Conservation (phyloP, 768 basidiomycete genomes). For the Daedalea quercina region DNA sequence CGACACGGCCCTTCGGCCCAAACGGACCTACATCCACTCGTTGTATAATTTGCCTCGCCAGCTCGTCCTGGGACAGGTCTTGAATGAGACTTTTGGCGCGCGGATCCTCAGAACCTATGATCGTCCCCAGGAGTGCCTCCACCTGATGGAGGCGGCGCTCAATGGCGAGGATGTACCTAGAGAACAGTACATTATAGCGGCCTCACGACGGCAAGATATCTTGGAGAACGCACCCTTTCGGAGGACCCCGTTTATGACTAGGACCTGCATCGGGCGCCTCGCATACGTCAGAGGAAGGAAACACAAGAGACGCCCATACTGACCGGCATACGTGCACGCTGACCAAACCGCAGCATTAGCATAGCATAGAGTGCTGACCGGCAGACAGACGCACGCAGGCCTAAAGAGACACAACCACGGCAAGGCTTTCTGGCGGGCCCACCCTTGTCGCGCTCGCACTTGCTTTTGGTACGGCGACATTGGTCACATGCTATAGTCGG, state of each 20-base stretch:
- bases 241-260: constrained; percentile 27
- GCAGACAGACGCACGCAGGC: constrained; percentile 17
- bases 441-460: constrained; percentile 24
- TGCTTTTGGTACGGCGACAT: constrained; percentile 31
- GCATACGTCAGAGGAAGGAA: neutral
- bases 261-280: constrained; percentile 11
- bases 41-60: constrained; percentile 34
- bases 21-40: constrained; percentile 30
- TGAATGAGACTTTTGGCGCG: constrained; percentile 30
- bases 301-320: neutral
- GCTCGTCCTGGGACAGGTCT: constrained; percentile 26
- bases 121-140: constrained; percentile 35
- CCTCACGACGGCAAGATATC: neutral
- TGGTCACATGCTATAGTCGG: constrained; percentile 27
- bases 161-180: constrained; percentile 35
- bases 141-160: constrained; percentile 37
- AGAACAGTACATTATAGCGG: neutral
- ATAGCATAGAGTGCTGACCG: neutral
- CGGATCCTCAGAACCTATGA: constrained; percentile 32
- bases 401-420: constrained; percentile 23
- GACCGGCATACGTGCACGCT: constrained; percentile 24
- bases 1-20: constrained; percentile 23
- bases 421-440: constrained; percentile 17
- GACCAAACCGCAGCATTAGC: neutral
- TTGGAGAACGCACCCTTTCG: constrained; percentile 23